These are phyloP conservation scores for Elsinoe ampelina DNA, from an alignment of 2,329 filamentous ascomycete genomes.

Conservation along the genomic window DNA sequence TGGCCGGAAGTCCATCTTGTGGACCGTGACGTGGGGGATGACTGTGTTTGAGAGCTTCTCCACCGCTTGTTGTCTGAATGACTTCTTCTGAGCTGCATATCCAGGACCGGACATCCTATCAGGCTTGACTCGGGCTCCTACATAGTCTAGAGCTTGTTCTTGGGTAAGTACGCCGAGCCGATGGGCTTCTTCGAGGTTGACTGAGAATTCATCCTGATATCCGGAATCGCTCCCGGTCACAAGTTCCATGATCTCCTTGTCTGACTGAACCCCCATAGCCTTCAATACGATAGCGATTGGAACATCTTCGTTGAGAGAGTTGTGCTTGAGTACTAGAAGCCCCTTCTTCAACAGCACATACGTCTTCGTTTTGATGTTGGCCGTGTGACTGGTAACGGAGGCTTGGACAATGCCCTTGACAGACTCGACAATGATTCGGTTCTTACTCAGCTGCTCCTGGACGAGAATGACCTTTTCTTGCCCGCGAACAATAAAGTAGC, in stretches of 20 bases:
- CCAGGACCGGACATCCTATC: slow-evolving; percentile 51
- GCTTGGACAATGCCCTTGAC: slow-evolving; percentile 93
- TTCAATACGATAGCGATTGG: slow-evolving; percentile 90
- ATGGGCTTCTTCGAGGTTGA: slow-evolving; percentile 89
- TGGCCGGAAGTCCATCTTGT: slow-evolving; percentile 88
- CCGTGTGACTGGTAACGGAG: slow-evolving; percentile 94
- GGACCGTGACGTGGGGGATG: slow-evolving; percentile 87
- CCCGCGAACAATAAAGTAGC: slow-evolving; percentile 95
- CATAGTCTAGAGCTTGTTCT: slow-evolving; percentile 88
- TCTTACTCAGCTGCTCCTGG: slow-evolving; percentile 98
- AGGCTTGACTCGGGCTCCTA: slow-evolving; percentile 81
- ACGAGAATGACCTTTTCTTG: slow-evolving; percentile 98
- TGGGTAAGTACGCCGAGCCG: slow-evolving; percentile 82
- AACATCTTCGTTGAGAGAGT: slow-evolving; percentile 85
- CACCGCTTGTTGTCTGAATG: slow-evolving; percentile 81
- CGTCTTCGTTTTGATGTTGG: slow-evolving; percentile 95
- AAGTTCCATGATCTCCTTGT: slow-evolving; percentile 88
- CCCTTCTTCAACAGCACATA: slow-evolving; percentile 94
- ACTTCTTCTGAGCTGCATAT: slow-evolving; percentile 46
- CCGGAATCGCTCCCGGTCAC: slow-evolving; percentile 77
- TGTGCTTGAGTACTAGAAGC: slow-evolving; percentile 79
- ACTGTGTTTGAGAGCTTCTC: slow-evolving; percentile 89
- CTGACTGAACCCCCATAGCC: slow-evolving; percentile 84
- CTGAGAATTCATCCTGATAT: slow-evolving; percentile 89
- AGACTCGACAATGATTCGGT: slow-evolving; percentile 92